Base-by-base conservation (phyloP, 192 early-diverging fungal genomes). In the Backusella westeae region DNA sequence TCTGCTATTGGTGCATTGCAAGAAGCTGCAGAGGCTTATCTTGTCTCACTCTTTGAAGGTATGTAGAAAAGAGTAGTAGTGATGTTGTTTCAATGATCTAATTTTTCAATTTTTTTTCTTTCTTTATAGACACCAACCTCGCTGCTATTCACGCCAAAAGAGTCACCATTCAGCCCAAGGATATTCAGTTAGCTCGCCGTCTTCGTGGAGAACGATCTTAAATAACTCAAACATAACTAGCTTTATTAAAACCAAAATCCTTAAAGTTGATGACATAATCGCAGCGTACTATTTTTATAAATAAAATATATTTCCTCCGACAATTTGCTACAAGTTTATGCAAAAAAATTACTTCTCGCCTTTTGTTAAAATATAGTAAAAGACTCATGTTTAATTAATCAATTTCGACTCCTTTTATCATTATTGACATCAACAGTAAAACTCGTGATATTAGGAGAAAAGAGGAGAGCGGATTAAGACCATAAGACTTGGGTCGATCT, bases 141-240 rank as follows among this genome's bases (percentile, higher is more conserved):
- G 97, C 97, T 49, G 98, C 97, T 78, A 80, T 83, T 90, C 98
- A 99, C 86, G 98, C 96, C 85, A 98, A 98, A 92, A 92, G 98
- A 88, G 98, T 99, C 78, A 99, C 98, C 85, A 99, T 99, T 85
- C 97, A 99, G 89, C 98, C 97, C 81, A 98, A 98, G 92, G 98
- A 99, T 87, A 95, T 99, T 83, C 98, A 99, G 90, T 89, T 99
- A 76, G 97, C 97, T 77, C 93, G 96, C 71, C 93, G 97, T 88
- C 95, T 99, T 78, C 94, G 94, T 84, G 94, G 94, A 74, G 94
- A 96, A 87, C 90, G 94, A 82, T 90, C 92, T 71, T 95, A 91
- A 90, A 87, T 34, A n/a, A 49, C 46, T n/a, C 46, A 49, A 19
- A 49, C 19, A 26, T 49, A 44, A 46, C 32, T 71, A 29, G 42